Base-by-base conservation (phyloP, 768 basidiomycete species). In the Phanerodontia chrysosporium region DNA sequence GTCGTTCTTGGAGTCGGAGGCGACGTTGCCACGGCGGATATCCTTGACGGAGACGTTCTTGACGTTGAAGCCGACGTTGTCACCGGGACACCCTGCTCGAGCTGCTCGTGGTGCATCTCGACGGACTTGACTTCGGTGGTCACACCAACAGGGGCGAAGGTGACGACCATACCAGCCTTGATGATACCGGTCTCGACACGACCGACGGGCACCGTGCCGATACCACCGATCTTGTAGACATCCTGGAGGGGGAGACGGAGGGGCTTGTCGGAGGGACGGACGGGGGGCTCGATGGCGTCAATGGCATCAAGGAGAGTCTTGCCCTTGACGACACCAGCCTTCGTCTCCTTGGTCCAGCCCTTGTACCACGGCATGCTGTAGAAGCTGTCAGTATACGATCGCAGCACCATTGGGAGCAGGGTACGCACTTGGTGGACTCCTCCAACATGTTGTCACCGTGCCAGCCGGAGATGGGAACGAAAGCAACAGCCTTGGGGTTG, bases 381-480 rank as follows among this genome's bases (percentile, higher is more conserved):
- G 58, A 45, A 48, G 28, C 29, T 21, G 30, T 73, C 16, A 58
- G 49, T 42, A 44, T 7, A 39, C 32, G 25, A 18, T 14, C 30
- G 29, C 18, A 4, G 21, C 29, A 24, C 1, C 35, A 21, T 55
- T 16, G 32, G 51, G 39, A 42, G 4, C 10, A 16, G 6, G 28
- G 56, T 16, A 74, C 88, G 51, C 73, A 93, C 92, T 98, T 99
- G 79, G 74, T 1, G 66, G 97, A 97, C 79, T 95, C 93, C 85
- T 98, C 96, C 82, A 99, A 83, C 96, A 99, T 99, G 90, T 99
- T 99, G 87, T 99, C 97, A 73, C 97, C 97, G 84, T 98, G 95
- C 97, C 97, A 99, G 69, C 97, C 97, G 63, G 97, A 99, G 78
- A 99, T 99, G 72, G 97, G 97, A 63, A 98, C 96, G 81, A 98